Conservation (phyloP, 192 early-diverging fungal genomes). For the Linnemannia schmuckeri region DNA sequence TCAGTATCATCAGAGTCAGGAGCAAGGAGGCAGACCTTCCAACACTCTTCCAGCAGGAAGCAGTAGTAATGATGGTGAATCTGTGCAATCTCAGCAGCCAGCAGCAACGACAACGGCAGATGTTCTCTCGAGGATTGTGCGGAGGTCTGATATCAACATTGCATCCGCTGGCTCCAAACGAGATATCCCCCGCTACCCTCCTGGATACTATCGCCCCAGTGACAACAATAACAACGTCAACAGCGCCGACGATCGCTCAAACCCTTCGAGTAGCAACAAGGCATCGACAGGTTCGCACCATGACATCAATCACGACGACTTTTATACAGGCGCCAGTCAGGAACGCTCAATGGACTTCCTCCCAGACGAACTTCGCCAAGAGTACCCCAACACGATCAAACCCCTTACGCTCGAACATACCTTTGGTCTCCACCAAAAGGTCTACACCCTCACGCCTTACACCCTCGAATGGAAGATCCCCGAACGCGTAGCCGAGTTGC, state of each 20-base stretch:
- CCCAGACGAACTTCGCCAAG: slow-evolving; percentile 45
- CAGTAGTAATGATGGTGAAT: not conserved
- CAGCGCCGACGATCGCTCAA: not conserved
- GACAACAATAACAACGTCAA: not conserved
- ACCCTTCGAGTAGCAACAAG: not conserved
- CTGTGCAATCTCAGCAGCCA: not conserved
- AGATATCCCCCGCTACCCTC: not conserved
- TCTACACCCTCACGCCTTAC: slow-evolving; percentile 45
- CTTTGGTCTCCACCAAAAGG: slow-evolving; percentile 53
- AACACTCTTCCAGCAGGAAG: not conserved
- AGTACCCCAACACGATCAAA: slow-evolving; percentile 38
- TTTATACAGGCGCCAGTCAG: slow-evolving; percentile 12
- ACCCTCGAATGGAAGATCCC: slow-evolving; percentile 52
- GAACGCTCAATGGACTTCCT: slow-evolving; percentile 30
- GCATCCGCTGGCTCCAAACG: not conserved
- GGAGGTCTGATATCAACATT: slow-evolving; percentile 44
- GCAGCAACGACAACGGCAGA: slow-evolving; percentile 2
- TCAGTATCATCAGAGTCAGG: not conserved
- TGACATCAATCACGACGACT: slow-evolving; percentile 39
- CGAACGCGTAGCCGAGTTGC: slow-evolving; percentile 16
- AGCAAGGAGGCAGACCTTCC: not conserved
- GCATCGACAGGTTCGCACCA: slow-evolving; percentile 7
- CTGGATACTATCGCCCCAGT: not conserved
- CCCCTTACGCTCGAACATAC: slow-evolving; percentile 44
- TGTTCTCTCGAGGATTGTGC: slow-evolving; percentile 21